These are phyloP conservation scores for Bruguiera parviflora DNA, from an alignment of 345 rosid species.

Conservation along the genomic window DNA sequence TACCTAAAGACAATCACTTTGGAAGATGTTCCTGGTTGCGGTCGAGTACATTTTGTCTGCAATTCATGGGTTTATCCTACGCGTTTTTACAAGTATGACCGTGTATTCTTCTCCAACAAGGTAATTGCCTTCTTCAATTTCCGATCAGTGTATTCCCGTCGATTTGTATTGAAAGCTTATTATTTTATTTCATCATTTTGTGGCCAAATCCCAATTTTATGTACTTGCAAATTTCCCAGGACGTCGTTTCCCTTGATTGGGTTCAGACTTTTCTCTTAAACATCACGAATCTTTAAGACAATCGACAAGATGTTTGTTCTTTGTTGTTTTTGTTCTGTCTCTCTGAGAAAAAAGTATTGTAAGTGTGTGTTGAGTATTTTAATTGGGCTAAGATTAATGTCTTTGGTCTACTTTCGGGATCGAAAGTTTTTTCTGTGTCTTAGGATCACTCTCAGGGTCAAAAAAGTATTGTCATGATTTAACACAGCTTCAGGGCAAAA, in stretches of 20 bases:
- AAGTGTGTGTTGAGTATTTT: no score
- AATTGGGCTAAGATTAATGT: background rate
- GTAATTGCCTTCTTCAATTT: conserved; percentile 30
- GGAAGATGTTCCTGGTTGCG: conserved; percentile 51
- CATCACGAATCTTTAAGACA: no score
- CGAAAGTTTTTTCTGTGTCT: background rate
- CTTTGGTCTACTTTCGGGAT: background rate
- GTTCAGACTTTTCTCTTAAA: no score
- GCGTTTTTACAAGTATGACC: conserved; percentile 56
- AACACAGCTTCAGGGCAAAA: background rate
- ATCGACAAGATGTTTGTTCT: no score
- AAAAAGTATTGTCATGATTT: background rate
- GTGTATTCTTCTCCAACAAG: conserved; percentile 89
- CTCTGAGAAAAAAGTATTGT: no score
- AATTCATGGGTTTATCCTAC: conserved; percentile 92
- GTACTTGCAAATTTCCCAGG: no score
- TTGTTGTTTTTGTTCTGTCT: no score
- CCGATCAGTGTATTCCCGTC: no score
- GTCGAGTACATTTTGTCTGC: conserved; percentile 64
- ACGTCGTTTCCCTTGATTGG: no score
- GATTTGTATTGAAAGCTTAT: background rate
- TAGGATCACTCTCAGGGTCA: background rate
- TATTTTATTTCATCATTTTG: background rate
- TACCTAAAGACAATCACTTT: conserved; percentile 59
- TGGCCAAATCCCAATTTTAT: background rate